Percentiles rank a stretch among this genome's conserved stretches.
phyloP scores from a whole-genome alignment of 306 rosid genomes.

The Prunus mira region DNA sequence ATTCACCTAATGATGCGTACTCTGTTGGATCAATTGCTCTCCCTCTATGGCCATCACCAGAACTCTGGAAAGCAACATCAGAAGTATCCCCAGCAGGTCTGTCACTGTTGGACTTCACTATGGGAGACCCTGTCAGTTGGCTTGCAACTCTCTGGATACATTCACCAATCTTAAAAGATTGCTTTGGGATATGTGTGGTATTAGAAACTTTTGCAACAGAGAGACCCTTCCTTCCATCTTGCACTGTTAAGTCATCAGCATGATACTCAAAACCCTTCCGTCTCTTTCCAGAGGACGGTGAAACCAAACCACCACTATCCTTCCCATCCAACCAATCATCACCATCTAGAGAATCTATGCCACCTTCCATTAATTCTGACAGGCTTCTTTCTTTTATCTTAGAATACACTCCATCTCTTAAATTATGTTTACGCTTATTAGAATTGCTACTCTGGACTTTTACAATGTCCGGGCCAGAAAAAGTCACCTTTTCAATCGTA shows the following conservation, averaged over 20 bases:
- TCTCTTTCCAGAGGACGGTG: slow-evolving; percentile 48
- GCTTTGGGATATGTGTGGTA: slow-evolving; percentile 37
- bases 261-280: slow-evolving; percentile 48
- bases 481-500: slow-evolving; percentile 40
- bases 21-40: slow-evolving; percentile 40
- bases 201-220: slow-evolving; percentile 54
- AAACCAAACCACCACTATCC: slow-evolving; percentile 26
- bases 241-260: slow-evolving; percentile 41
- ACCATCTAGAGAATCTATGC: slow-evolving; percentile 41
- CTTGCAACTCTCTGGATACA: slow-evolving; percentile 93
- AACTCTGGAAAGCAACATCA: slow-evolving; percentile 35
- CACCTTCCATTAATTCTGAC: slow-evolving; percentile 66
- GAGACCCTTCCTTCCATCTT: slow-evolving; percentile 59
- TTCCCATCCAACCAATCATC: slow-evolving; percentile 51
- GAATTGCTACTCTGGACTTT: slow-evolving; percentile 29
- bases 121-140: slow-evolving; percentile 70
- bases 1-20: slow-evolving; percentile 60
- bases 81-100: slow-evolving; percentile 42
- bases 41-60: slow-evolving; percentile 50
- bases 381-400: slow-evolving; percentile 69
- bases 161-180: slow-evolving; percentile 81
- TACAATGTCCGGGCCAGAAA: slow-evolving; percentile 32
- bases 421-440: slow-evolving; percentile 69
- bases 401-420: slow-evolving; percentile 50
- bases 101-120: slow-evolving; percentile 49